Evolutionary conservation across 2,329 filamentous ascomycete genomes (phyloP).

Genomic region (Neofusicoccum cordaticola): DNA sequence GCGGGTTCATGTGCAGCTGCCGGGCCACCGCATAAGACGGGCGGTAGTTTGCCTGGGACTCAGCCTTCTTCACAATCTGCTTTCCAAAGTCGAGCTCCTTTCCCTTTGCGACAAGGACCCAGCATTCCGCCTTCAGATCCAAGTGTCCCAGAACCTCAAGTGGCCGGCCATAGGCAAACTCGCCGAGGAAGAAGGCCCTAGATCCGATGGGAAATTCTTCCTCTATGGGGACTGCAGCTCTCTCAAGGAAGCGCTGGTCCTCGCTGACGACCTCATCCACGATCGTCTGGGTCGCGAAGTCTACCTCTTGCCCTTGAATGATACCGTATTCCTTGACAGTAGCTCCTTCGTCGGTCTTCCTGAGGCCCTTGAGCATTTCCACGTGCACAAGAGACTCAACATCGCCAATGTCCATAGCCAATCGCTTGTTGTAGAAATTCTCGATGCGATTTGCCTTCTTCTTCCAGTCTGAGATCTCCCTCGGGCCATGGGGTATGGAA

Average conservation of each 20-base stretch:
- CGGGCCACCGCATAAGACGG: slow-evolving; percentile 88
- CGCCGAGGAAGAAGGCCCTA: slow-evolving; percentile 88
- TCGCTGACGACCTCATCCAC: slow-evolving; percentile 88
- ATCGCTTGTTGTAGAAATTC: slow-evolving; percentile 81
- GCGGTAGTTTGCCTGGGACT: slow-evolving; percentile 70
- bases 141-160: slow-evolving; percentile 76
- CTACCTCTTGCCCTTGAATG: slow-evolving; percentile 79
- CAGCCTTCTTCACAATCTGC: slow-evolving; percentile 67
- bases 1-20: slow-evolving; percentile 74
- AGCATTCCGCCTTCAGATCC: slow-evolving; percentile 72
- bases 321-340: slow-evolving; percentile 89
- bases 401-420: slow-evolving; percentile 80
- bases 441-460: slow-evolving; percentile 84
- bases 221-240: slow-evolving; percentile 79
- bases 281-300: slow-evolving; percentile 87
- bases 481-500: slow-evolving; percentile 67
- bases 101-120: slow-evolving; percentile 68
- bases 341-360: slow-evolving; percentile 86
- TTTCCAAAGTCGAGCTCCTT: slow-evolving; percentile 81
- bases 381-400: slow-evolving; percentile 90
- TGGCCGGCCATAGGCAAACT: slow-evolving; percentile 87
- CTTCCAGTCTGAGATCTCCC: slow-evolving; percentile 77
- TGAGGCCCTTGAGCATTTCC: slow-evolving; percentile 86
- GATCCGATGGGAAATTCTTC: slow-evolving; percentile 85
- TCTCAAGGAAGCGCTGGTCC: slow-evolving; percentile 90